Evolutionary conservation across 768 basidiomycete genomes (phyloP).

Genomic region (Mycena filopes): DNA sequence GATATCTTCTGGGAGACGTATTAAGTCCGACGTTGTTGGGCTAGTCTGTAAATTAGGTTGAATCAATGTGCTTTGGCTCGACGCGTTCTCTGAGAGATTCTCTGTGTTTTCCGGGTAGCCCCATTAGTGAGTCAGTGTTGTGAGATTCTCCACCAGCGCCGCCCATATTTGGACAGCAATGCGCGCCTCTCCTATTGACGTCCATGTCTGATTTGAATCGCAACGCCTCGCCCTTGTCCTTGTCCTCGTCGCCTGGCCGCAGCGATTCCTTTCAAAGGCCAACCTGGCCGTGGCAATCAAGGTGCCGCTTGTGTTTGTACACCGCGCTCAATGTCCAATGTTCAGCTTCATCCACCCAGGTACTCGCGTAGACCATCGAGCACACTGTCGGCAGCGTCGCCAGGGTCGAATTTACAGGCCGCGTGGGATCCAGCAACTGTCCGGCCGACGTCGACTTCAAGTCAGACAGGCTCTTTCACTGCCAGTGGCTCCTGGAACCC

Average conservation of each 20-base stretch:
- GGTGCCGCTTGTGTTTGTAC: slow-evolving; percentile 10
- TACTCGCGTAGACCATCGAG: slow-evolving; percentile 31
- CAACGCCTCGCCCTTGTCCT: slow-evolving; percentile 49
- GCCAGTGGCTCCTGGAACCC: slow-evolving; percentile 36
- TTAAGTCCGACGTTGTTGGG: slow-evolving; percentile 45
- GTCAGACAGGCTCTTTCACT: slow-evolving; percentile 36
- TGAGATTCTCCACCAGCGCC: not conserved
- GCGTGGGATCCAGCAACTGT: slow-evolving; percentile 46
- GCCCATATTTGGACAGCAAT: slow-evolving; percentile 12
- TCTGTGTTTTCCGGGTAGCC: not conserved
- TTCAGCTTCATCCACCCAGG: slow-evolving; percentile 38
- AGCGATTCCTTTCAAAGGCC: slow-evolving; percentile 61
- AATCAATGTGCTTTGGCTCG: not conserved
- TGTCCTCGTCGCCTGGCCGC: slow-evolving; percentile 59
- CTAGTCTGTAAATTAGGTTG: slow-evolving; percentile 12
- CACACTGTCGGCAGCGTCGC: slow-evolving; percentile 22
- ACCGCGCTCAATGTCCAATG: slow-evolving; percentile 25
- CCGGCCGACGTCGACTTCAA: slow-evolving; percentile 28
- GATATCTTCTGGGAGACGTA: slow-evolving; percentile 84
- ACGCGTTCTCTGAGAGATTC: not conserved
- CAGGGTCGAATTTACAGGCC: slow-evolving; percentile 21
- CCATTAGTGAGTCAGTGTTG: slow-evolving; percentile 1
- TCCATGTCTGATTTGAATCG: slow-evolving; percentile 54
- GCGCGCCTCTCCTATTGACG: slow-evolving; percentile 22
- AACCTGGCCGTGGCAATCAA: slow-evolving; percentile 65